phyloP scores from a whole-genome alignment of 768 basidiomycete genomes.

The Suillus ampliporus region DNA sequence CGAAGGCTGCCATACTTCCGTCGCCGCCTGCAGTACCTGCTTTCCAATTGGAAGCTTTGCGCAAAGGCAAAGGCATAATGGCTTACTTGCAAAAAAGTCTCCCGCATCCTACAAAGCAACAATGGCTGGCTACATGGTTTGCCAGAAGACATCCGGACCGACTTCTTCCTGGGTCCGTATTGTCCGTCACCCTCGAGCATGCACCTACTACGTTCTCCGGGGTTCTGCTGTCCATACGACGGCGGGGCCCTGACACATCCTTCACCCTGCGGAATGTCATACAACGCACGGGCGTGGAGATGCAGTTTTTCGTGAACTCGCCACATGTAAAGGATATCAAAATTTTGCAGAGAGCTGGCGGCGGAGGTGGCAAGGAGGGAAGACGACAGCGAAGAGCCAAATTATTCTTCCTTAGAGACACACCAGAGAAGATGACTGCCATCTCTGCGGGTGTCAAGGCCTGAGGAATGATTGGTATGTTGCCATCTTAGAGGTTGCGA shows the following conservation, averaged over 20 bases:
- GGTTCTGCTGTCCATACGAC: conserved; percentile 81
- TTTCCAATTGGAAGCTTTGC: conserved; percentile 50
- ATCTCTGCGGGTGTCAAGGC: conserved; percentile 55
- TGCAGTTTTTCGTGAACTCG: conserved; percentile 86
- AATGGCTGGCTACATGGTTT: conserved; percentile 73
- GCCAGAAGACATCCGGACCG: conserved; percentile 69
- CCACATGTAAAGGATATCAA: conserved; percentile 90
- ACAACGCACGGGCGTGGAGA: conserved; percentile 90
- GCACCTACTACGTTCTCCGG: conserved; percentile 88
- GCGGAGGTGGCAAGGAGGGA: conserved; percentile 45
- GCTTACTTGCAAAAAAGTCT: conserved; percentile 69
- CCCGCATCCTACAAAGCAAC: conserved; percentile 70
- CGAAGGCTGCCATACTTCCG: conserved; percentile 65
- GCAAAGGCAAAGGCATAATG: conserved; percentile 80
- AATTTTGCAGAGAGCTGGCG: conserved; percentile 66
- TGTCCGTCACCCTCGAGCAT: conserved; percentile 78
- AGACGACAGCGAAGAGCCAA: conserved; percentile 78
- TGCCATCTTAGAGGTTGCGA: neutral
- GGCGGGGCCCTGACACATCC: conserved; percentile 86
- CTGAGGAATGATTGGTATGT: conserved; percentile 6
- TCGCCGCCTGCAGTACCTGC: conserved; percentile 46
- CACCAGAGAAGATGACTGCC: conserved; percentile 84
- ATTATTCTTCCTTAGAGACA: conserved; percentile 81
- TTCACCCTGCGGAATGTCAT: conserved; percentile 90
- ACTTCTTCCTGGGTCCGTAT: conserved; percentile 83